Evolutionary conservation across 1,284 basidiomycete genomes (phyloP).

Genomic region (Cryptococcus wingfieldii): DNA sequence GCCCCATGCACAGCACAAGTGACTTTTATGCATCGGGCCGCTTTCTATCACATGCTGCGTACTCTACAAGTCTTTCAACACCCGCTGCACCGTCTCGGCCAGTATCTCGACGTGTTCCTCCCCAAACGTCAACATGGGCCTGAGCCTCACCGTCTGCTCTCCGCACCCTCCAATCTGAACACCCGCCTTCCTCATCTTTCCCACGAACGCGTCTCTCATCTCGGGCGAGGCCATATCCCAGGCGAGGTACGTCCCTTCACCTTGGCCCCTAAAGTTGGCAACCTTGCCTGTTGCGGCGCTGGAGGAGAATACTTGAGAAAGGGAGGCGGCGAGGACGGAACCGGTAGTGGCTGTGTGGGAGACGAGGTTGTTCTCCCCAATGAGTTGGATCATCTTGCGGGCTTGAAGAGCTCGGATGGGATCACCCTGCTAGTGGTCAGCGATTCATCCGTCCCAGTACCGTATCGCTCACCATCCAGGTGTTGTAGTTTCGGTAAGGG

Average conservation of each 20-base stretch:
- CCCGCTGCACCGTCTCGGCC: conserved; percentile 17
- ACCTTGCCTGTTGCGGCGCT: conserved; percentile 25
- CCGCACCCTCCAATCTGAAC: conserved; percentile 47
- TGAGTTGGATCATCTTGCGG: conserved; percentile 51
- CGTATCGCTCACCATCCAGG: conserved; percentile 38
- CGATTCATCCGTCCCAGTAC: background rate
- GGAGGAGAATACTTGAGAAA: conserved; percentile 18
- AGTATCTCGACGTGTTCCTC: conserved; percentile 50
- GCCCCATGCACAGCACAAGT: background rate
- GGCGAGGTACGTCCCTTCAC: conserved; percentile 54
- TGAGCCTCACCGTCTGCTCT: conserved; percentile 49
- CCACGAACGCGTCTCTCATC: conserved; percentile 51
- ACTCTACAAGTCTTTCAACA: conserved; percentile 12
- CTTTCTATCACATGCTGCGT: background rate
- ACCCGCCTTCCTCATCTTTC: conserved; percentile 43
- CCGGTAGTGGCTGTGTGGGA: conserved; percentile 24
- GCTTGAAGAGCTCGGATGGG: conserved; percentile 55
- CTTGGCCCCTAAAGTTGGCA: conserved; percentile 51
- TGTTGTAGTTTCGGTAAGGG: conserved; percentile 51
- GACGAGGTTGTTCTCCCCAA: conserved; percentile 32
- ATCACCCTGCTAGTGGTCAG: conserved; percentile 28
- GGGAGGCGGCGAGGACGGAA: conserved; percentile 10
- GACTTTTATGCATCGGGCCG: background rate
- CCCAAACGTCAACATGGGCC: conserved; percentile 54
- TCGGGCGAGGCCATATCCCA: conserved; percentile 49